These are phyloP conservation scores for Nevesoporus exiguus DNA, from an alignment of 768 basidiomycete genomes.

Conservation along the genomic window DNA sequence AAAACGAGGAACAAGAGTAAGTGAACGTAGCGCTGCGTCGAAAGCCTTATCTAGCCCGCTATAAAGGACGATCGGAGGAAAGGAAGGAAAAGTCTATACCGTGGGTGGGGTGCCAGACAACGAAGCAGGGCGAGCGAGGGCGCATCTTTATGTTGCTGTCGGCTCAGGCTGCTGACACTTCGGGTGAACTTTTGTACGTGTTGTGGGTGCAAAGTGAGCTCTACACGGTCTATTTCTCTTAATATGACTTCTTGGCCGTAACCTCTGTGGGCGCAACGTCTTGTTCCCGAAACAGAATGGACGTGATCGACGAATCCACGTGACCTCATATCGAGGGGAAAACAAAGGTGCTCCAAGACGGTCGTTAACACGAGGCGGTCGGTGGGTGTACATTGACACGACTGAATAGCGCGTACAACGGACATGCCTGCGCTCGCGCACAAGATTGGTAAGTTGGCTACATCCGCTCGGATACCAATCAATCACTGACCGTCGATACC, in stretches of 20 bases:
- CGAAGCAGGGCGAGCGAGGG: background rate
- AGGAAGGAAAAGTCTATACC: background rate
- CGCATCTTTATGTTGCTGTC: constrained; percentile 20
- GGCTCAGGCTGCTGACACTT: background rate
- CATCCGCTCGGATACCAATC: background rate
- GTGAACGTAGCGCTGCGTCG: background rate
- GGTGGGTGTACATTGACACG: constrained; percentile 12
- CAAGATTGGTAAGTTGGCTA: constrained; percentile 42
- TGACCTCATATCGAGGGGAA: constrained; percentile 8
- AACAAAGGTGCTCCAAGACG: constrained; percentile 17
- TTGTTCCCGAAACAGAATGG: constrained; percentile 21
- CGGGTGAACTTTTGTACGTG: constrained; percentile 8
- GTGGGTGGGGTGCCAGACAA: constrained; percentile 16
- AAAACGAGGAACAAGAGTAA: background rate
- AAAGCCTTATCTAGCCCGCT: background rate
- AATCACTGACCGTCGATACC: constrained; percentile 5
- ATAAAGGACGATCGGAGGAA: background rate
- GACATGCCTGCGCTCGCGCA: constrained; percentile 36
- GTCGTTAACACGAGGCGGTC: constrained; percentile 5
- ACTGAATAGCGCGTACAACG: background rate
- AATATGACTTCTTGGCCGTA: background rate
- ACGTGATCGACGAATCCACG: constrained; percentile 22
- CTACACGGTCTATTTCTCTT: background rate
- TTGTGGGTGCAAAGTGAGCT: background rate
- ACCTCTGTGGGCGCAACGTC: constrained; percentile 9